Evolutionary conservation across 2,329 filamentous ascomycete genomes (phyloP), one percentile per base, ranked within the genome.

Genomic region (Monilinia polystroma): DNA sequence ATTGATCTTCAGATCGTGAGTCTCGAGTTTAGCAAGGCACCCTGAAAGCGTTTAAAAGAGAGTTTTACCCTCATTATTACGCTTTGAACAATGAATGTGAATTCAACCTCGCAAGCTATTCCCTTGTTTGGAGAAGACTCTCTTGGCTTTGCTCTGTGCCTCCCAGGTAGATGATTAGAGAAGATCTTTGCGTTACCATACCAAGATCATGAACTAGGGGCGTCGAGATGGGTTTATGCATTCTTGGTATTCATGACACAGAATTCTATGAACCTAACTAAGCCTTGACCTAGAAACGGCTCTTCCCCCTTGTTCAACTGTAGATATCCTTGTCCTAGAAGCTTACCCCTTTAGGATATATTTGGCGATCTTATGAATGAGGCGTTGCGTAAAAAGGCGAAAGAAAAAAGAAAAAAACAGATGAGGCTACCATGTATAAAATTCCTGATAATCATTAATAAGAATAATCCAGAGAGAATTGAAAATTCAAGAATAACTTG

Each of bases 331-430:
- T 20, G 55, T 32, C 38, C 23, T 29, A n/a, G 2, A 26, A 52
- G 53, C 63, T 65, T 65, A 66, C 63, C 26, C 32, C 26, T 53
- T 66, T 60, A 60, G 55, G 54, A 14, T 20, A 66, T 26, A 43
- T 52, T 66, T 66, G 43, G 63, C 63, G 63, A 66, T 23, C 26
- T 45, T 20, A 14, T 60, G 47, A 53, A 53, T 26, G 45, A 52
- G 63, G 63, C 63, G 63, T 59, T 59, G 51, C 63, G 63, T 35
- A 66, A 53, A 53, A 47, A 60, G 55, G 47, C 55, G 55, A 59
- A 59, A 29, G 23, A 41, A 64, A 45, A 55, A 59, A 32, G 41
- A 64, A 45, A 59, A 32, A 51, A 64, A 45, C 29, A 35, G 43
- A 49, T 59, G 63, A 65, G 63, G 53, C 63, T 64, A 23, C 29